Base-by-base conservation (phyloP, 1,284 basidiomycete genomes). In the Boletellus sp. region DNA sequence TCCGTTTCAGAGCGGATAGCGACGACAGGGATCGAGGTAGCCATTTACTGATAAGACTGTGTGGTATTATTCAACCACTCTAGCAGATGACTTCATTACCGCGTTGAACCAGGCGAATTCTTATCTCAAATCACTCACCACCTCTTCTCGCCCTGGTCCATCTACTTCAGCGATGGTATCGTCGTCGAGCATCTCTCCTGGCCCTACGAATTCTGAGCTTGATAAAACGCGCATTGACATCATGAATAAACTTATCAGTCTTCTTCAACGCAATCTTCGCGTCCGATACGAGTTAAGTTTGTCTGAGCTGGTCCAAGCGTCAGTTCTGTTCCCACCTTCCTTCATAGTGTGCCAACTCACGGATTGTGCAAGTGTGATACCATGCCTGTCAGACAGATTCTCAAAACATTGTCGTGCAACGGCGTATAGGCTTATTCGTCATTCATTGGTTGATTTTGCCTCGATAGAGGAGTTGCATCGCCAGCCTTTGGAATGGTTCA, bases 341-440 rank as follows among this genome's bases (percentile, higher is more conserved):
- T 32, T 44, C 8, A 8, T 35, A 47, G 12, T 22, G 5, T 39
- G 12, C 15, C 21, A 35, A 21, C 58, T 69, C 21, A 68, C 22
- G 19, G 22, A 21, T 13, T 8, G 32, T 41, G 13, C 52, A 54
- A 93, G 91, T 16, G 76, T 89, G 16, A 73, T 89, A 38, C 87
- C 88, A 5, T 86, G 83, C 35, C 78, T 97, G 4, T 80, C 86
- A 24, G 95, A 97, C 63, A 72, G 71, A 30, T 82, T 83, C 1
- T 84, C 86, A 1, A 85, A 85, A 54, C 80, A 86, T 51, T 82
- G 87, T 57, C 83, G 93, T n/a, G 85, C 94, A 3, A 82, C 85
- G 0, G 89, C 86, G 0, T 98, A 97, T 67, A 80, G 93, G n/a
- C 74, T 96, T 0, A 77, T 97, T 10, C 83, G 95, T 24, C 87